phyloP scores from a whole-genome alignment of 352 stramenopile species.

The Lagenidium sp. region DNA sequence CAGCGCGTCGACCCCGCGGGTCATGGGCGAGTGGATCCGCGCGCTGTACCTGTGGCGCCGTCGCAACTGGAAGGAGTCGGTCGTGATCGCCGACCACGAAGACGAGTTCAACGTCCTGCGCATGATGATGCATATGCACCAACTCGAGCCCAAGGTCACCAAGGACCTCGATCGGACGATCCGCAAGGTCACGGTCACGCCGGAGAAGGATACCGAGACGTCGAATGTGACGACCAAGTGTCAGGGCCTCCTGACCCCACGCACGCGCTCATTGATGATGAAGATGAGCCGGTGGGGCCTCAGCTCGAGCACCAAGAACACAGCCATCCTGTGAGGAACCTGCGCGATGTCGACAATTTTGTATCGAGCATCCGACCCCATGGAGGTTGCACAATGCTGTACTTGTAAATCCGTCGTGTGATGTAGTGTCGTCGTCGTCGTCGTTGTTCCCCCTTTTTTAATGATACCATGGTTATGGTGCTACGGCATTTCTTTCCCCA shows the following conservation, averaged over 20 bases:
- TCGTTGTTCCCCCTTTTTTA: no score
- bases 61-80: conserved; percentile 65
- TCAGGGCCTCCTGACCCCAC: conserved; percentile 12
- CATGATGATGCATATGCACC: conserved; percentile 61
- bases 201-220: conserved; percentile 15
- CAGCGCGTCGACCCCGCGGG: conserved; percentile 36
- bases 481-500: no score
- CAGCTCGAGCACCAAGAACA: no score
- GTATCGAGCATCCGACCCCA: not conserved
- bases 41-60: conserved; percentile 69
- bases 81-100: conserved; percentile 45
- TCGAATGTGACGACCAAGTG: not conserved
- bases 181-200: conserved; percentile 36
- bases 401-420: no score
- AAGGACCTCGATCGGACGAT: conserved; percentile 28
- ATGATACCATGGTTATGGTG: no score
- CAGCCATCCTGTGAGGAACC: conserved; percentile 9
- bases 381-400: not conserved
- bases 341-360: not conserved
- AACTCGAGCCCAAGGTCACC: conserved; percentile 50
- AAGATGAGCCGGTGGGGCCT: conserved; percentile 14
- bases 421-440: no score
- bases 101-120: conserved; percentile 58
- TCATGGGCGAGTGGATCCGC: conserved; percentile 48
- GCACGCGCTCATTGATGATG: conserved; percentile 12